These are phyloP conservation scores for Echites panduratus DNA, from an alignment of 257 asterid genomes.

Conservation along the genomic window DNA sequence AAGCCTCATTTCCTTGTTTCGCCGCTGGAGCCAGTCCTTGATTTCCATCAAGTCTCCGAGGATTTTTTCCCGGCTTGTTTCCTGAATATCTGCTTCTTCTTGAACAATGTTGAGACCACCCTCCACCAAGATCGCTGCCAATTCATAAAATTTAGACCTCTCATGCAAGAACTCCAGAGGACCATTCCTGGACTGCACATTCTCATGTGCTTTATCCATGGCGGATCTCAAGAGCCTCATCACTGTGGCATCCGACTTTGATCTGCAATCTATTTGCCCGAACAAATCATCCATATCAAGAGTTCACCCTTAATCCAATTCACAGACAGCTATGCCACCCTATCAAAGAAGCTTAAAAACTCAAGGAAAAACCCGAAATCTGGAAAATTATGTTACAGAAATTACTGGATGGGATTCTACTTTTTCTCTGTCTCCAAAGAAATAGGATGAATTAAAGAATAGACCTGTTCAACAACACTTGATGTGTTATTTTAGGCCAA, in stretches of 20 bases:
- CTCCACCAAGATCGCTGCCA: constrained; percentile 62
- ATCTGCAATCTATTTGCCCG: constrained; percentile 50
- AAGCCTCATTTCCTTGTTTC: constrained; percentile 47
- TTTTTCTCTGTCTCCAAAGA: constrained; percentile 13
- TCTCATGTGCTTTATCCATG: constrained; percentile 72
- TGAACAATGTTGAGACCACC: constrained; percentile 50
- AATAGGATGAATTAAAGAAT: constrained; percentile 6
- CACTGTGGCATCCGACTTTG: constrained; percentile 52
- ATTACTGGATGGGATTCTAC: not conserved
- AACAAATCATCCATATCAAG: constrained; percentile 47
- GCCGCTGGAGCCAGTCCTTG: constrained; percentile 48
- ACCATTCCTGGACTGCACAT: constrained; percentile 52
- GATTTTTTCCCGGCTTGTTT: constrained; percentile 43
- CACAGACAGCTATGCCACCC: not conserved
- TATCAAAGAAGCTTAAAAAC: not conserved
- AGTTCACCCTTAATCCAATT: not conserved
- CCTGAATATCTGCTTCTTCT: constrained; percentile 48
- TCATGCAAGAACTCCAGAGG: constrained; percentile 65
- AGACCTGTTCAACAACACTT: constrained; percentile 15
- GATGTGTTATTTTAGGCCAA: not conserved
- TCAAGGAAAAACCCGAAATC: not conserved
- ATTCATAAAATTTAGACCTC: constrained; percentile 57
- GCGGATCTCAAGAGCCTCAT: constrained; percentile 70
- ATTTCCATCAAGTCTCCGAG: constrained; percentile 54
- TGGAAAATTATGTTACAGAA: not conserved